Evolutionary conservation across 257 asterid species (phyloP), one percentile per base, ranked within the genome.

Genomic region (Solanum phureja): DNA sequence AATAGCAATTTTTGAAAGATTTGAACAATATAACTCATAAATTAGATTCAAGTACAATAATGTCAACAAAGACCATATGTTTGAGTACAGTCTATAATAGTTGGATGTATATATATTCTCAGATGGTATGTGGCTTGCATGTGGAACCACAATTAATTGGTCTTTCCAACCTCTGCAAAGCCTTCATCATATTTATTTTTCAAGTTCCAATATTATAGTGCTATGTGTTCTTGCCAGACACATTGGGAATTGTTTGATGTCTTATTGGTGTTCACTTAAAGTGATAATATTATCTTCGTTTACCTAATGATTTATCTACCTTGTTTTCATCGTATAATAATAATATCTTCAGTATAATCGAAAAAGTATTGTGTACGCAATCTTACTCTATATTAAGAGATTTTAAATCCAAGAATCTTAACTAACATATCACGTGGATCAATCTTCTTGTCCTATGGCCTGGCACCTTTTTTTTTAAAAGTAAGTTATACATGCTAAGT

Each of bases 121-220:
- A 31, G 44, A 71, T 31, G n/a, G 14, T 4, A 42, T 82, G 69
- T 82, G 86, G 44, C 6, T 82, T 31, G 86, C 69, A 82, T 49
- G 86, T 82, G 86, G 44, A 82, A 49, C 69, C 60, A 66, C 68
- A 82, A 29, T 49, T 29, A 49, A 19, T 82, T 82, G 44, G 86
- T 29, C 86, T 46, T 76, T 38, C 23, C 23, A 33, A 13, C 2
- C 52, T 37, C 83, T 37, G 13, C 83, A 66, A 42, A 85, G 62
- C n/a, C 88, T 69, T 35, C 60, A n/a, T 83, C 58, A 60, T 83
- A 46, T 84, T 27, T 24, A 8, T 79, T 85, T 89, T 91, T 88
- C 94, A 88, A 90, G 90, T 92, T 90, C 93, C 94, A 89, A 91
- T 83, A 79, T 42, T 79, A 87, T 88, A 89, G 87, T 71, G 52